These are phyloP conservation scores for Tardiomyces digboiensis DNA, from an alignment of 1,139 yeast genomes.

Conservation along the genomic window DNA sequence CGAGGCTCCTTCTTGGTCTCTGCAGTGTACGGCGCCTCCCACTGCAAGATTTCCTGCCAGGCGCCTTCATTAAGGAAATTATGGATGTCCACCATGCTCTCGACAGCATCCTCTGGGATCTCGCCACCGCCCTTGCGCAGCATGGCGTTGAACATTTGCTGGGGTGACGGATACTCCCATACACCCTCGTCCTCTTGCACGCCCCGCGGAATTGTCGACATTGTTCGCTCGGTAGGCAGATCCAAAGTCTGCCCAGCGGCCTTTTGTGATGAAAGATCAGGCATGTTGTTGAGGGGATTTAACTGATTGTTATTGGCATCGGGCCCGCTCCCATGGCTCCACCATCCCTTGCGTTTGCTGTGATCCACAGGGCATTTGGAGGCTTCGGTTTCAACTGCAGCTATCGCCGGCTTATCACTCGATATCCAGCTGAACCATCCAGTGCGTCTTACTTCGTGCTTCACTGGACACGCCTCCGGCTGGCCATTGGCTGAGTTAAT, in stretches of 20 bases:
- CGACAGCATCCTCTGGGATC: slow-evolving; percentile 92
- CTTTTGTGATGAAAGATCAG: slow-evolving; percentile 53
- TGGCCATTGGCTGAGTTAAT: not conserved
- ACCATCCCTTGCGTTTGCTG: slow-evolving; percentile 11
- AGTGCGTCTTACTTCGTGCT: not conserved
- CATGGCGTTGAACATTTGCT: slow-evolving; percentile 98
- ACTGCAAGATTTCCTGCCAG: slow-evolving; percentile 86
- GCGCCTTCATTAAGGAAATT: slow-evolving; percentile 97
- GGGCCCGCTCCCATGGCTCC: slow-evolving; percentile 30
- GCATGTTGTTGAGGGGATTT: slow-evolving; percentile 88
- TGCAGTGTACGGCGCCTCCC: slow-evolving; percentile 66
- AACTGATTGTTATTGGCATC: slow-evolving; percentile 22
- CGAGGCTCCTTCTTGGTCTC: slow-evolving; percentile 57
- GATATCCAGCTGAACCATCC: not conserved
- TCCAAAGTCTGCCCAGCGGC: slow-evolving; percentile 76
- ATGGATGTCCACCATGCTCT: slow-evolving; percentile 95
- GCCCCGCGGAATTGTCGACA: slow-evolving; percentile 86
- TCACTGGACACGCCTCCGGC: not conserved
- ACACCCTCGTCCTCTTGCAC: slow-evolving; percentile 51
- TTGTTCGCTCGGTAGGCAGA: slow-evolving; percentile 74
- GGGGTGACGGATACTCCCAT: slow-evolving; percentile 99
- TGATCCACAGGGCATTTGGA: slow-evolving; percentile 28
- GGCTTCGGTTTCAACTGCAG: slow-evolving; percentile 4
- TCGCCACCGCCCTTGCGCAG: slow-evolving; percentile 83
- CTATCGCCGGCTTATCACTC: not conserved